Base-by-base conservation (phyloP, 768 basidiomycete genomes). In the Lactarius trivialis region DNA sequence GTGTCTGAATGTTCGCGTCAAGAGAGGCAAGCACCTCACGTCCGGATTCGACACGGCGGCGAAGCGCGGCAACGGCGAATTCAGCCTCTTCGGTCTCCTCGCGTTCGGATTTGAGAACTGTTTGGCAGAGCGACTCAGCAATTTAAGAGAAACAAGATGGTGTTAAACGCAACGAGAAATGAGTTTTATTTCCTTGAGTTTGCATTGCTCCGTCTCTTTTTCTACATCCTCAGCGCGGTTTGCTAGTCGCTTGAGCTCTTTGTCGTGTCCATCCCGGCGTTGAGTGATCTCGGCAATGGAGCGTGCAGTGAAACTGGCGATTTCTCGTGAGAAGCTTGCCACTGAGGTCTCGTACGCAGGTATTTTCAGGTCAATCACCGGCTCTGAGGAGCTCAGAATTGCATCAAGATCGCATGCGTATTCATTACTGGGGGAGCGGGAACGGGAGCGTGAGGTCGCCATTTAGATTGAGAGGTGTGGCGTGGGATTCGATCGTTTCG, bases 41-140 rank as follows among this genome's bases (percentile, higher is more conserved):
- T 17, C 89, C 76, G 0, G 84, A 77, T 0, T 81, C 76, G 3
- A 92, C 77, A 68, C 91, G 89, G 30, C 87, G 80, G 66, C 84
- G 84, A 63, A 87, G 79, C 0, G 78, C 76, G 19, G 82, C 77
- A 2, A 86, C 78, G 0, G 81, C 78, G 1, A 84, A 73, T 68
- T 91, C 88, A 0, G 83, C 81, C 52, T 88, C 86, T 68, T 86
- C 86, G 48, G 82, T 75, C 21, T 48, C 45, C 59, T 87, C 85
- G 61, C 85, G 83, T 70, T 91, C 90, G 58, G 77, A 75, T 67
- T 83, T 85, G 55, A 91, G 45, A 14, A 24, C 45, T 48, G 45
- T 48, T 48, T 12, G 45, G 24, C 24, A 2, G 21, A 21, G 24
- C 24, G 2, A 7, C 24, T 48, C 6, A 48, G 45, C 24, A 48